Evolutionary conservation across 2,329 filamentous ascomycete genomes (phyloP).

Genomic region (Penicillium sclerotiorum): DNA sequence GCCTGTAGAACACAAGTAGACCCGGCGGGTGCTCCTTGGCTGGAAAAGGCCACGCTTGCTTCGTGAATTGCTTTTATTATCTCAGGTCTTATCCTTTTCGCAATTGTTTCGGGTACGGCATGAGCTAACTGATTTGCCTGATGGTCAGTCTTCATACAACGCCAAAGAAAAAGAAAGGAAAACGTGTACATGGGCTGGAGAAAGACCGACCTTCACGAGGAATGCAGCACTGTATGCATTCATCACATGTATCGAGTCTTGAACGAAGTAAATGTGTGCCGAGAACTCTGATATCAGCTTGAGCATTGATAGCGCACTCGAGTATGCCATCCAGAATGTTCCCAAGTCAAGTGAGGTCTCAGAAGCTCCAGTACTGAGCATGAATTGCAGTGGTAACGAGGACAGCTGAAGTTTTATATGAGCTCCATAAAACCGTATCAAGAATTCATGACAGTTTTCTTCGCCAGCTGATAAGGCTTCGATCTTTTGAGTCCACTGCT

Average conservation of each 20-base stretch:
- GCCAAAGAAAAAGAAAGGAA: not conserved
- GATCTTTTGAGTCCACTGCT: not conserved
- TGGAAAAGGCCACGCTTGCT: slow-evolving; percentile 2
- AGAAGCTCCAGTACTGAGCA: slow-evolving; percentile 24
- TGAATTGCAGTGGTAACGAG: slow-evolving; percentile 39
- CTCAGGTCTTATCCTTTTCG: slow-evolving; percentile 1
- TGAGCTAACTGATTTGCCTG: not conserved
- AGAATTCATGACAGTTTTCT: slow-evolving; percentile 38
- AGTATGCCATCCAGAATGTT: slow-evolving; percentile 19
- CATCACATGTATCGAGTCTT: slow-evolving; percentile 49
- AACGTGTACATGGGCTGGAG: not conserved
- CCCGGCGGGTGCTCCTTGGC: slow-evolving; percentile 1
- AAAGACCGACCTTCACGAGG: slow-evolving; percentile 25
- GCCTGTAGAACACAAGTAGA: slow-evolving; percentile 4
- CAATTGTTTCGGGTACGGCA: not conserved
- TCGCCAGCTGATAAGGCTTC: not conserved
- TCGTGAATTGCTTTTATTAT: slow-evolving; percentile 2
- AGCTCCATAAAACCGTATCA: slow-evolving; percentile 43
- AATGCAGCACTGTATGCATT: slow-evolving; percentile 45
- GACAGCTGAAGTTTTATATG: slow-evolving; percentile 43
- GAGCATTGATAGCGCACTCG: slow-evolving; percentile 35
- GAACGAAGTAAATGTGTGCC: slow-evolving; percentile 40
- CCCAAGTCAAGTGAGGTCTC: slow-evolving; percentile 29
- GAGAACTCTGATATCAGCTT: slow-evolving; percentile 33
- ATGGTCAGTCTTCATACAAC: not conserved